Conservation (phyloP, 257 asterid species). For the Solanum lignicaule region DNA sequence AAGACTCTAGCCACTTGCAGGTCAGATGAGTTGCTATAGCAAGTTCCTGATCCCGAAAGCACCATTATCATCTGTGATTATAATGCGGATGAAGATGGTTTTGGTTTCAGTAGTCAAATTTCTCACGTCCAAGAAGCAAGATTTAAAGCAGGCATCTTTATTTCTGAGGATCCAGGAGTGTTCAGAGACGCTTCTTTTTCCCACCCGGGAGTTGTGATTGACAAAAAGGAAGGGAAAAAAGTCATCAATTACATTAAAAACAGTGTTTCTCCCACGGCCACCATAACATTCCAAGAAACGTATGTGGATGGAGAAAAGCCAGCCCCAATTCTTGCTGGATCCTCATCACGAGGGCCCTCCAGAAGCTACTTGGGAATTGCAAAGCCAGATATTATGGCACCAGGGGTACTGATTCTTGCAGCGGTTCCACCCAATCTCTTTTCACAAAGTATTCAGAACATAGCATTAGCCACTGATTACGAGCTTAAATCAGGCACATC, state of each 20-base stretch:
- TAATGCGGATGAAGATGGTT: not conserved
- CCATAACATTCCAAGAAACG: not conserved
- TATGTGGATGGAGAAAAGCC: not conserved
- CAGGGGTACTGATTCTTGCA: not conserved
- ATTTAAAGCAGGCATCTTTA: not conserved
- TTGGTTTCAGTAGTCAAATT: not conserved
- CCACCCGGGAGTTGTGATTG: not conserved
- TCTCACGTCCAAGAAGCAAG: not conserved
- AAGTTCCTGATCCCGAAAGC: not conserved
- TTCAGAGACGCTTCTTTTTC: not conserved
- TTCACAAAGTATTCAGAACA: not conserved
- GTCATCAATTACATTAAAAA: not conserved
- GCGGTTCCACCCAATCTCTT: not conserved
- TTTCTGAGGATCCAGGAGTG: not conserved
- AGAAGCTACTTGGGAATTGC: not conserved
- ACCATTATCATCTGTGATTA: not conserved
- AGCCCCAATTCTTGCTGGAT: not conserved
- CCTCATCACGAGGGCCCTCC: not conserved
- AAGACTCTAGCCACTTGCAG: not conserved
- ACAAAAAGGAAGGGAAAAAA: not conserved
- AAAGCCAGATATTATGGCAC: conserved; percentile 2
- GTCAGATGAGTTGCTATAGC: not conserved
- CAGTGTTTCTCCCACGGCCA: not conserved
- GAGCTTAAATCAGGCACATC: not conserved
- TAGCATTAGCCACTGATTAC: not conserved